phyloP scores from a whole-genome alignment of 208 protist genomes.

The Leishmania aethiopica region DNA sequence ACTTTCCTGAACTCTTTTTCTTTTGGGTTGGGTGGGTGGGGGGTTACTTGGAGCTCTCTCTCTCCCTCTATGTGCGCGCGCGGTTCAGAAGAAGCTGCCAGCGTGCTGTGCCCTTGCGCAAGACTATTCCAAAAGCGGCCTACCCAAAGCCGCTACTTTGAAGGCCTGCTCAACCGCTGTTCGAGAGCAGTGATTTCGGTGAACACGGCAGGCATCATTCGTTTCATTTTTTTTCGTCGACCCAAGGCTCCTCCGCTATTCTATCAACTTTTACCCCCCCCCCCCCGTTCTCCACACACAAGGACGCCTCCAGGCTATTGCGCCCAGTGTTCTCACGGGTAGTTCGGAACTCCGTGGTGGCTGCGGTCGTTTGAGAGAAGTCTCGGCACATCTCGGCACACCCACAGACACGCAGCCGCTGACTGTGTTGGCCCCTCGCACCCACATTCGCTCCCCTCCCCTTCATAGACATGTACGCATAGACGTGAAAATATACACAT shows the following conservation, averaged over 20 bases:
- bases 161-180: neutral
- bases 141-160: neutral
- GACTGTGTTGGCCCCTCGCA: neutral
- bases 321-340: neutral
- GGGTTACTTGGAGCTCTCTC: neutral
- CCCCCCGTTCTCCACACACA: neutral
- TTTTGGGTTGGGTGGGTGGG: neutral
- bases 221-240: neutral
- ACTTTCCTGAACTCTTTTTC: neutral
- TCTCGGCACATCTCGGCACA: neutral
- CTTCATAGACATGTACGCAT: conserved; percentile 13
- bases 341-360: neutral
- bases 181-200: neutral
- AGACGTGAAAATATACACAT: neutral
- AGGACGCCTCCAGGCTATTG: neutral
- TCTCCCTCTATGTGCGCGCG: neutral
- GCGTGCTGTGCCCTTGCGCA: neutral
- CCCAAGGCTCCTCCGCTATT: neutral
- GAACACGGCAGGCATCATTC: neutral
- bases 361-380: neutral
- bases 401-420: neutral
- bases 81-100: neutral
- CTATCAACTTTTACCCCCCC: neutral
- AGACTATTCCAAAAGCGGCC: neutral
- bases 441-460: neutral